Conservation (phyloP, 805 yeast species). For the Starmerella bacillaris region DNA sequence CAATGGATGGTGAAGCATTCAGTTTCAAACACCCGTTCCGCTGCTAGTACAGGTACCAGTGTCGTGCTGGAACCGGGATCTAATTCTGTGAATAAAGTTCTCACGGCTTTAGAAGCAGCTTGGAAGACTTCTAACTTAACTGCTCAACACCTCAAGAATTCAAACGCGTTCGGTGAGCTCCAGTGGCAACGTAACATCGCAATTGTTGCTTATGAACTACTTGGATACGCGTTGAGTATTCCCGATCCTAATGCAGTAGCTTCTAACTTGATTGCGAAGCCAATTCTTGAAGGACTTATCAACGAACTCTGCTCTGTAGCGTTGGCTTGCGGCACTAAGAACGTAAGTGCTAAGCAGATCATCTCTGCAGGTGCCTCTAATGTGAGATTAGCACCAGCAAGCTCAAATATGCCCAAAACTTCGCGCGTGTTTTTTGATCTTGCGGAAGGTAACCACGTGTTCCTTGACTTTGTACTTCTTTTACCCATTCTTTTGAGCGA, state of each 20-base stretch:
- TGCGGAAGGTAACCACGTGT: slow-evolving; percentile 36
- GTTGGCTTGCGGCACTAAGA: slow-evolving; percentile 45
- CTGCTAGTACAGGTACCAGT: not conserved
- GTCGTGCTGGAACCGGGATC: slow-evolving; percentile 14
- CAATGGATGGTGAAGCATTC: not conserved
- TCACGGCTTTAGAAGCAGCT: slow-evolving; percentile 11
- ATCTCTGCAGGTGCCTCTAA: slow-evolving; percentile 9
- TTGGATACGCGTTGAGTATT: slow-evolving; percentile 55
- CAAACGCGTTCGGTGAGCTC: slow-evolving; percentile 34
- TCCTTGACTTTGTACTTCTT: slow-evolving; percentile 56
- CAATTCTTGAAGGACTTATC: slow-evolving; percentile 62
- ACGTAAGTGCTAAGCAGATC: slow-evolving; percentile 27
- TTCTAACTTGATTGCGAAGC: slow-evolving; percentile 63
- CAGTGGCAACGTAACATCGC: slow-evolving; percentile 81
- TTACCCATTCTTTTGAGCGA: slow-evolving; percentile 86
- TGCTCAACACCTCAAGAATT: slow-evolving; percentile 23
- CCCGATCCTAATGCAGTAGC: slow-evolving; percentile 41
- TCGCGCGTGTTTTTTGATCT: slow-evolving; percentile 54
- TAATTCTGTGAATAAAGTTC: slow-evolving; percentile 1
- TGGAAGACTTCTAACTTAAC: slow-evolving; percentile 10
- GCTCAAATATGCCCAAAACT: slow-evolving; percentile 25
- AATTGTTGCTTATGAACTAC: slow-evolving; percentile 57
- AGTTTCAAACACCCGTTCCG: not conserved
- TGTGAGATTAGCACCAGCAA: slow-evolving; percentile 19
- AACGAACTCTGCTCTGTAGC: slow-evolving; percentile 51